phyloP scores from a whole-genome alignment of 2,329 filamentous ascomycete genomes.

The Aspergillus sp. region DNA sequence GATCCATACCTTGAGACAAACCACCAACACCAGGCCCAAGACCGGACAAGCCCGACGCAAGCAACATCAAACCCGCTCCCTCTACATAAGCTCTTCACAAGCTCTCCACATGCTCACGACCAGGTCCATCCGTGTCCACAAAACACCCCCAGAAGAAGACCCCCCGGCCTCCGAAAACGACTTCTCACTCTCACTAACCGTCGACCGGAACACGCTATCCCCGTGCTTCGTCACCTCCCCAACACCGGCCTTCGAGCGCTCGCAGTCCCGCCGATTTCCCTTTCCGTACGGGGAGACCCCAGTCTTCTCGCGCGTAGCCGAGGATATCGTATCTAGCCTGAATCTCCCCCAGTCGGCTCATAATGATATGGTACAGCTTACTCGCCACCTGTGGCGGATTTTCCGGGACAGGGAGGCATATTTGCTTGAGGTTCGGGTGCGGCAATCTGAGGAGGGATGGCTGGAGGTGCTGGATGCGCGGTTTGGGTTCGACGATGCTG shows the following conservation, averaged over 20 bases:
- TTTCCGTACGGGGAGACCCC: conserved; percentile 49
- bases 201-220: conserved; percentile 54
- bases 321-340: conserved; percentile 40
- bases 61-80: conserved; percentile 38
- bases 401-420: conserved; percentile 60
- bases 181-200: conserved; percentile 53
- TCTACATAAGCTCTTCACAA: conserved; percentile 50
- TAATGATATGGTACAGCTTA: conserved; percentile 41
- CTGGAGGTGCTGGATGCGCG: conserved; percentile 48
- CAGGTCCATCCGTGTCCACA: conserved; percentile 39
- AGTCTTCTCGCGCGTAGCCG: conserved; percentile 36
- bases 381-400: conserved; percentile 49
- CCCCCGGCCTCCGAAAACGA: conserved; percentile 24
- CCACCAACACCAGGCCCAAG: conserved; percentile 7
- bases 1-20: conserved; percentile 42
- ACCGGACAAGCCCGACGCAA: background rate
- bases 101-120: conserved; percentile 50
- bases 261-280: conserved; percentile 48
- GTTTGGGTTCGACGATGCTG: conserved; percentile 63
- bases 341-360: conserved; percentile 43
- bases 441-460: conserved; percentile 32
- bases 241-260: conserved; percentile 37
- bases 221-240: conserved; percentile 59
- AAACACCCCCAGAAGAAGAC: conserved; percentile 17
- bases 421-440: conserved; percentile 47